Conservation (phyloP, 805 yeast species). For the Pichia exigua region DNA sequence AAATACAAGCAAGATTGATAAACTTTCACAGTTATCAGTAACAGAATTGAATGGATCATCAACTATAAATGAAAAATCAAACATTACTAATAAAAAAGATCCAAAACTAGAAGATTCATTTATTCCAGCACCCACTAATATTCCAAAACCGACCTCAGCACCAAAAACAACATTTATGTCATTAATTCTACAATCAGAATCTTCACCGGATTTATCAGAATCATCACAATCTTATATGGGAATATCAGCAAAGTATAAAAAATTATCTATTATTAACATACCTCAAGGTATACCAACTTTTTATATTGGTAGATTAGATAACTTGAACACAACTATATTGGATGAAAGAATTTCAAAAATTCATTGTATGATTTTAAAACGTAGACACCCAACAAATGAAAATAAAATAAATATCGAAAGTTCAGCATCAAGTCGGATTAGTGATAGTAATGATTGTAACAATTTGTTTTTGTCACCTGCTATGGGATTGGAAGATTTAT, state of each 20-base stretch:
- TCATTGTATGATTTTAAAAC: slow-evolving; percentile 65
- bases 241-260: not conserved
- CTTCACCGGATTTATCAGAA: slow-evolving; percentile 23
- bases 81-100: not conserved
- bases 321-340: slow-evolving; percentile 50
- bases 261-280: slow-evolving; percentile 39
- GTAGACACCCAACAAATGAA: slow-evolving; percentile 47
- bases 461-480: slow-evolving; percentile 60
- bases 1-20: not conserved
- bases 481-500: slow-evolving; percentile 59
- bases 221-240: not conserved
- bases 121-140: not conserved
- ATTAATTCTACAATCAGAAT: slow-evolving; percentile 54
- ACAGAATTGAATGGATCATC: not conserved
- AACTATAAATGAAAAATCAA: not conserved
- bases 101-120: not conserved
- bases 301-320: slow-evolving; percentile 65
- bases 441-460: not conserved
- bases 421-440: slow-evolving; percentile 18
- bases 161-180: slow-evolving; percentile 21
- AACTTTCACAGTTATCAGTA: not conserved
- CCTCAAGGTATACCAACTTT: slow-evolving; percentile 61
- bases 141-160: not conserved
- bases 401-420: slow-evolving; percentile 13
- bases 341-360: slow-evolving; percentile 78